Percentiles rank a stretch among this genome's conserved stretches.
These are phyloP conservation scores for Sporothrix dimorphospora DNA, from an alignment of 2,329 filamentous ascomycete genomes.

Conservation along the genomic window DNA sequence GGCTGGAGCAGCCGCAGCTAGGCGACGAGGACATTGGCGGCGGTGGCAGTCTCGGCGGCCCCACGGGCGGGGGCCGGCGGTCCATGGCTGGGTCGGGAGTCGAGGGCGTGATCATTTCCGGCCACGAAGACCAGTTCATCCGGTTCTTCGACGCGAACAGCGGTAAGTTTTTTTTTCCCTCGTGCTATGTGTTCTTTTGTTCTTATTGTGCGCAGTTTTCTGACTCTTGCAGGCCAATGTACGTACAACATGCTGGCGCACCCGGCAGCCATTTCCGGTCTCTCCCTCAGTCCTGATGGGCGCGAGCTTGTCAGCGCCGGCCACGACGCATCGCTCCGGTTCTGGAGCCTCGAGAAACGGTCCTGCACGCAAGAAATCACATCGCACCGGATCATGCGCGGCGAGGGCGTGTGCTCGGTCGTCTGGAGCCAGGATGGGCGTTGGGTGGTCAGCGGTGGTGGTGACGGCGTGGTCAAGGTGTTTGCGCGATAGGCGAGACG, in stretches of 20 bases:
- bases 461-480: constrained; percentile 95
- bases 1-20: constrained; percentile 73
- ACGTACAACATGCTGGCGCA: constrained; percentile 99
- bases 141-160: constrained; percentile 98
- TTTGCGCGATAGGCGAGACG: constrained; percentile 60
- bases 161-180: constrained; percentile 64
- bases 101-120: constrained; percentile 92
- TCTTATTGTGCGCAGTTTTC: not conserved
- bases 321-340: constrained; percentile 91
- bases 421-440: constrained; percentile 95
- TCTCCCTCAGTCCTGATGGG: constrained; percentile 91
- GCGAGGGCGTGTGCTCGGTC: constrained; percentile 91
- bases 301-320: constrained; percentile 93
- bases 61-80: constrained; percentile 68
- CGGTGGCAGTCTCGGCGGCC: constrained; percentile 57
- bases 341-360: constrained; percentile 96
- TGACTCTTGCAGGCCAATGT: constrained; percentile 75
- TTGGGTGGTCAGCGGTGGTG: constrained; percentile 92
- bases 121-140: constrained; percentile 94
- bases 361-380: constrained; percentile 95
- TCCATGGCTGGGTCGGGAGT: constrained; percentile 73
- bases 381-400: constrained; percentile 89
- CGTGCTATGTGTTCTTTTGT: not conserved
- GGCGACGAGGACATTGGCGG: constrained; percentile 77
- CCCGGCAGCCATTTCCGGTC: constrained; percentile 85